A percentile compares a stretch with the other conserved stretches of the same genome.
phyloP scores from a whole-genome alignment of 768 basidiomycete genomes.

The Podaxis pistillaris region DNA sequence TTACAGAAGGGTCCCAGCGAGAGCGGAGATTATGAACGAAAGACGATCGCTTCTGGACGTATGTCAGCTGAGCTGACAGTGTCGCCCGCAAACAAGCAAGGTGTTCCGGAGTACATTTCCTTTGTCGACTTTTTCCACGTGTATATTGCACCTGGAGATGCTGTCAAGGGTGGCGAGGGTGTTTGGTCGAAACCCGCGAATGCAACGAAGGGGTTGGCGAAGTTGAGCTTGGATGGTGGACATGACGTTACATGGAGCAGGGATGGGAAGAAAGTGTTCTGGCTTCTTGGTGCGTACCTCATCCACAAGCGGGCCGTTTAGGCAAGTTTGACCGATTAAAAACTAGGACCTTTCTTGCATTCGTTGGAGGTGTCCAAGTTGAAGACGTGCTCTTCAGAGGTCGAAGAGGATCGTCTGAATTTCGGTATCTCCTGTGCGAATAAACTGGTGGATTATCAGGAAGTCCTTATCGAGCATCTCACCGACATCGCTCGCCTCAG shows the following conservation, averaged over 20 bases:
- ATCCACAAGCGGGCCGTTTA: background rate
- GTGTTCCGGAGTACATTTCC: constrained; percentile 41
- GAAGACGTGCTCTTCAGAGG: constrained; percentile 42
- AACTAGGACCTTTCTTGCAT: constrained; percentile 61
- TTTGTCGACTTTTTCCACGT: constrained; percentile 73
- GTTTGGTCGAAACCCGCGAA: constrained; percentile 74
- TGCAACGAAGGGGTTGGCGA: constrained; percentile 56
- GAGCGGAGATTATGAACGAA: constrained; percentile 45
- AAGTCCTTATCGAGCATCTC: constrained; percentile 55
- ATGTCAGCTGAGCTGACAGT: constrained; percentile 59
- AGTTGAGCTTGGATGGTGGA: constrained; percentile 71
- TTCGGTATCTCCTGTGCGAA: constrained; percentile 67
- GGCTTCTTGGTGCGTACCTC: constrained; percentile 65
- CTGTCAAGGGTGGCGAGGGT: constrained; percentile 37
- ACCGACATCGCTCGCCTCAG: constrained; percentile 63
- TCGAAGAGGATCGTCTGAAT: constrained; percentile 45
- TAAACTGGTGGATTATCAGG: constrained; percentile 52
- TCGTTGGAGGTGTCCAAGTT: constrained; percentile 56
- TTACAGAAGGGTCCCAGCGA: constrained; percentile 44
- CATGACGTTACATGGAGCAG: constrained; percentile 65
- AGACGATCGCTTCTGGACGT: constrained; percentile 50
- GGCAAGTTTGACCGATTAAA: background rate
- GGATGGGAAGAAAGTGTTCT: constrained; percentile 66
- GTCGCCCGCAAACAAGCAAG: constrained; percentile 27
- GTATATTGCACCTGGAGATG: constrained; percentile 47